Conservation (phyloP, 768 basidiomycete genomes). For the Phallus indusiatus region DNA sequence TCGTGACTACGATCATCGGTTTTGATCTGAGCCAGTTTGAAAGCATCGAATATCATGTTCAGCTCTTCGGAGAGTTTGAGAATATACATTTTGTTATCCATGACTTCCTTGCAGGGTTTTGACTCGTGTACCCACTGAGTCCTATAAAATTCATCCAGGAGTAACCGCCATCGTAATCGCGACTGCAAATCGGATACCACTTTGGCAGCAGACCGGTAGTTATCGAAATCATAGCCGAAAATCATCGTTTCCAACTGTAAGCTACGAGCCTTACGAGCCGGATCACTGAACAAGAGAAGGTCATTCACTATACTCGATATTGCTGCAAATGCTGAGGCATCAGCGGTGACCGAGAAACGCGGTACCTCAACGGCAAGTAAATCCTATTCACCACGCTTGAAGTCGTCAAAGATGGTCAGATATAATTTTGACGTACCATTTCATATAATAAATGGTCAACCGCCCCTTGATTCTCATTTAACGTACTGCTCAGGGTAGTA, state of each 20-base stretch:
- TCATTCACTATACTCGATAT: constrained; percentile 84
- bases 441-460: constrained; percentile 51
- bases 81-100: constrained; percentile 65
- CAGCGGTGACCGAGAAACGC: constrained; percentile 79
- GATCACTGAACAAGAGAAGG: constrained; percentile 84
- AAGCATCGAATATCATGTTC: constrained; percentile 76
- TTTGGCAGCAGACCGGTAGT: constrained; percentile 57
- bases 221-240: constrained; percentile 83
- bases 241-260: constrained; percentile 75
- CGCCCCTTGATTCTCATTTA: constrained; percentile 25
- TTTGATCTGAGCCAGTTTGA: constrained; percentile 74
- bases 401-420: not conserved
- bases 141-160: constrained; percentile 23
- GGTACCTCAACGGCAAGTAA: constrained; percentile 74
- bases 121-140: constrained; percentile 11
- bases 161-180: constrained; percentile 43
- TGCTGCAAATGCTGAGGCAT: constrained; percentile 69
- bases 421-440: constrained; percentile 34
- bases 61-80: constrained; percentile 70
- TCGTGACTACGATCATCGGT: constrained; percentile 48
- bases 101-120: constrained; percentile 42
- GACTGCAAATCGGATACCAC: constrained; percentile 67
- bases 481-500: constrained; percentile 37
- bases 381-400: constrained; percentile 41
- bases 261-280: constrained; percentile 65